A percentile compares a stretch with the other conserved stretches of the same genome.
Conservation (phyloP, 495 filamentous ascomycete genomes). For the Aspergillus bridgeri region DNA sequence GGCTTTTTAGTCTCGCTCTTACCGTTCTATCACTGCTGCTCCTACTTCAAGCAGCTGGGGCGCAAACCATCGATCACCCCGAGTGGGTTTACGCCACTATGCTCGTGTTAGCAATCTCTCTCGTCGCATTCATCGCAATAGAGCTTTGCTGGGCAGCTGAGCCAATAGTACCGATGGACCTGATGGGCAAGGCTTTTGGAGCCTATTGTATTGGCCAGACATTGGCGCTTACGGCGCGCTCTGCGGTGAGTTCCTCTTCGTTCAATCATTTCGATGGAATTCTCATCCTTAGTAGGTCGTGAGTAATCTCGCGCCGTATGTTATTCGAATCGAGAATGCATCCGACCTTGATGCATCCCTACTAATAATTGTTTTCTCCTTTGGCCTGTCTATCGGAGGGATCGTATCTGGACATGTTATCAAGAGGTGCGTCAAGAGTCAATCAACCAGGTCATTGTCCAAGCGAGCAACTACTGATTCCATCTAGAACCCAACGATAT, state of each 20-base stretch:
- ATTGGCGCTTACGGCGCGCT: slow-evolving; percentile 12
- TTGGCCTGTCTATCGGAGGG: slow-evolving; percentile 24
- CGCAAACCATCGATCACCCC: background rate
- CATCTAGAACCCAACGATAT: slow-evolving; percentile 23
- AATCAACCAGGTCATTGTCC: background rate
- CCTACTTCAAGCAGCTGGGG: slow-evolving; percentile 8
- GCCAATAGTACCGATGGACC: slow-evolving; percentile 28
- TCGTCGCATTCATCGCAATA: slow-evolving; percentile 18
- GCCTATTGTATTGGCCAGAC: slow-evolving; percentile 17
- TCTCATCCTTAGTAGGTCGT: slow-evolving; percentile 11
- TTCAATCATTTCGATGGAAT: background rate
- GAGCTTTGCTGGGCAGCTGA: slow-evolving; percentile 24
- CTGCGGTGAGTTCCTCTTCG: slow-evolving; percentile 12
- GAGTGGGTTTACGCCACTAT: background rate
- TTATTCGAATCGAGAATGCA: slow-evolving; percentile 21
- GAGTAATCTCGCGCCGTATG: slow-evolving; percentile 21
- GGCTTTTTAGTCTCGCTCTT: slow-evolving; percentile 14
- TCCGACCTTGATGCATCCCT: slow-evolving; percentile 17
- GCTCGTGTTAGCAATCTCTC: slow-evolving; percentile 8
- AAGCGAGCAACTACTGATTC: background rate
- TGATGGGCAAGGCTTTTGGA: slow-evolving; percentile 20
- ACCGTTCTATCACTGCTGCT: slow-evolving; percentile 13
- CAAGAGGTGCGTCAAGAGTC: slow-evolving; percentile 18
- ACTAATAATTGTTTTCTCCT: slow-evolving; percentile 3
- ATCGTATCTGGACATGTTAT: slow-evolving; percentile 25